These are phyloP conservation scores for Fusarium buxicola DNA, from an alignment of 2,329 filamentous ascomycete species.

Conservation along the genomic window DNA sequence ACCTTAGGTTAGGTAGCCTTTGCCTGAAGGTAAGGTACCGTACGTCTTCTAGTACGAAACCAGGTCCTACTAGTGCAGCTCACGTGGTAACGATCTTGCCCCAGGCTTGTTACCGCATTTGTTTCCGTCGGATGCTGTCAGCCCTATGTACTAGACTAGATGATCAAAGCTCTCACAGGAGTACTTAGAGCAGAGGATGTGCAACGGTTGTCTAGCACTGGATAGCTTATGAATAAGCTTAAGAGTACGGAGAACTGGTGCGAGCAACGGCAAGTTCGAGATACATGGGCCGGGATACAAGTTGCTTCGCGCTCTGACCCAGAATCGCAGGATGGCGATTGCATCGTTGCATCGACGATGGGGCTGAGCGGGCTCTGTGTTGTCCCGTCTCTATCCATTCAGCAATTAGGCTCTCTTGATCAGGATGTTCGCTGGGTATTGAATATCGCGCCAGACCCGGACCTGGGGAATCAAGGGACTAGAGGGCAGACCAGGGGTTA, in stretches of 20 bases:
- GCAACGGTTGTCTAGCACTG: background rate
- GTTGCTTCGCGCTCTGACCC: slow-evolving; percentile 2
- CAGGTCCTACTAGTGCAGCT: slow-evolving; percentile 34
- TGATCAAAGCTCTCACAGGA: slow-evolving; percentile 18
- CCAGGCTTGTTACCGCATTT: slow-evolving; percentile 19
- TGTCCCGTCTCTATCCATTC: slow-evolving; percentile 33
- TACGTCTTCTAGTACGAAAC: slow-evolving; percentile 25
- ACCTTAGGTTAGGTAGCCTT: slow-evolving; percentile 3
- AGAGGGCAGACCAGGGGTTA: slow-evolving; percentile 37
- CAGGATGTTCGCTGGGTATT: slow-evolving; percentile 1
- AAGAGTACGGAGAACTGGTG: no score
- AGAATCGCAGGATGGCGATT: slow-evolving; percentile 10
- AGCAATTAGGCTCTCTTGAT: slow-evolving; percentile 9
- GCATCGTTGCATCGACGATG: slow-evolving; percentile 20
- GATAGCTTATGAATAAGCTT: slow-evolving; percentile 4
- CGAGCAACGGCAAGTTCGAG: background rate
- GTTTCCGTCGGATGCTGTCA: slow-evolving; percentile 21
- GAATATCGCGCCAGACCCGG: slow-evolving; percentile 22
- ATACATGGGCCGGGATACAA: background rate
- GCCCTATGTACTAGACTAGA: slow-evolving; percentile 23
- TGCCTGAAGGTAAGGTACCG: slow-evolving; percentile 31
- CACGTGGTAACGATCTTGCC: slow-evolving; percentile 9
- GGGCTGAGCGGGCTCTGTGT: slow-evolving; percentile 34
- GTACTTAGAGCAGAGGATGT: background rate
- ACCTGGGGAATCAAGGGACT: slow-evolving; percentile 26